Conservation (phyloP, 768 basidiomycete species). For the Zangia roseola region DNA sequence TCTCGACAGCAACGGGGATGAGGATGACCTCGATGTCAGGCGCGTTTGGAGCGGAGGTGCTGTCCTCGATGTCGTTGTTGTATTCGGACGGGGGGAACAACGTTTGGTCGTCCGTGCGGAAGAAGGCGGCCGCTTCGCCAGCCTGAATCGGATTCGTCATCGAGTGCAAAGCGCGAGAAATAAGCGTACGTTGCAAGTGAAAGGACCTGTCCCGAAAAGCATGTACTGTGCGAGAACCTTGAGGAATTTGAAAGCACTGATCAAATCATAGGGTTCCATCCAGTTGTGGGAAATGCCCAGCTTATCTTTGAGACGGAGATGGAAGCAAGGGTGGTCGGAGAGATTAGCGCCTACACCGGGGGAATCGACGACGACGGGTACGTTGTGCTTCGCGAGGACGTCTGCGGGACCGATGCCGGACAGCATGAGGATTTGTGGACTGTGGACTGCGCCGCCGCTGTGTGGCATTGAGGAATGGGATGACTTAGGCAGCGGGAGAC, state of each 20-base stretch:
- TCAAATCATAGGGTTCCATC: constrained; percentile 28
- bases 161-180: background rate
- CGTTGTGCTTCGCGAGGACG: constrained; percentile 49
- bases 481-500: constrained; percentile 10
- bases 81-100: constrained; percentile 33
- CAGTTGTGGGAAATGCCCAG: constrained; percentile 42
- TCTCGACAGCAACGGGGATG: background rate
- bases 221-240: constrained; percentile 41
- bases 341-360: constrained; percentile 76
- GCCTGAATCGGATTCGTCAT: constrained; percentile 13
- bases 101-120: constrained; percentile 31
- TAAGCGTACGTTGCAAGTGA: constrained; percentile 51
- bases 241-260: constrained; percentile 26
- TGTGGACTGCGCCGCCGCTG: constrained; percentile 63
- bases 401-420: constrained; percentile 74
- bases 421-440: constrained; percentile 67
- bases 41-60: constrained; percentile 28
- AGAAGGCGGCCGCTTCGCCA: constrained; percentile 32
- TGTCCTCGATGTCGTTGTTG: constrained; percentile 25
- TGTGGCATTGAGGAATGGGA: background rate
- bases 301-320: constrained; percentile 53
- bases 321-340: constrained; percentile 62
- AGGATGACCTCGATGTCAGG: constrained; percentile 31
- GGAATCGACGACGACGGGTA: constrained; percentile 59
- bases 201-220: constrained; percentile 45